Conservation (phyloP, 371 early-diverging fungal species). For the Umbelopsis sp. region DNA sequence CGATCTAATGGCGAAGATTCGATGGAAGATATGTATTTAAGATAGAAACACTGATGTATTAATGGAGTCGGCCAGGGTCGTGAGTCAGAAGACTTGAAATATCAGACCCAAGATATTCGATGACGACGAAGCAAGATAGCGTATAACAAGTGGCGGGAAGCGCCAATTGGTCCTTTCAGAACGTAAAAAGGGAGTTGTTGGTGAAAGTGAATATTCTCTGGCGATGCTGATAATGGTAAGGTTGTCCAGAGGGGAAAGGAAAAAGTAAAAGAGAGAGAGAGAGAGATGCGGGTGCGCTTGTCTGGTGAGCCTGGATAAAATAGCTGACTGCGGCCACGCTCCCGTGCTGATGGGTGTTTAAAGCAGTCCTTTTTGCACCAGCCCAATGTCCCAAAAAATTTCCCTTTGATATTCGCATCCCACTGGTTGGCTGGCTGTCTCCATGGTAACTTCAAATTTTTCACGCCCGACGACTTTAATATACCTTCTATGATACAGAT, state of each 20-base stretch:
- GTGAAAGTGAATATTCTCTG: neutral
- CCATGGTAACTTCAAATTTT: neutral
- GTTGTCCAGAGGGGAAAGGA: neutral
- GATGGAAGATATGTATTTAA: neutral
- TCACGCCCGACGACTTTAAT: neutral
- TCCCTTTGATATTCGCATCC: too few relatives aligned
- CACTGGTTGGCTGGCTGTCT: neutral
- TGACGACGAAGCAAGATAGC: neutral
- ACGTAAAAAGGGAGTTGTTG: neutral
- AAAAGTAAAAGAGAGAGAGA: neutral
- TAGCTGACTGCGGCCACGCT: neutral
- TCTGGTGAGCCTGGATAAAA: neutral
- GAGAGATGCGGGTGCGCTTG: neutral
- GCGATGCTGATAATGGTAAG: neutral
- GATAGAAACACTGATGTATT: neutral
- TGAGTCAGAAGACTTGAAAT: neutral
- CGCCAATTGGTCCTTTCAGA: conserved; percentile 9
- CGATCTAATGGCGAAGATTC: neutral
- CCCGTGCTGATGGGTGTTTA: neutral
- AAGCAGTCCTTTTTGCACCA: neutral
- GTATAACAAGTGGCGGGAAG: neutral
- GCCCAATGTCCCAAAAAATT: too few relatives aligned
- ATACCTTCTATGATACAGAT: neutral
- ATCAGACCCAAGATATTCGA: neutral
- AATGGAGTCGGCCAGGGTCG: neutral